Percentiles rank a stretch among this genome's conserved stretches.
phyloP scores from a whole-genome alignment of 441 rosid species.

The Pelargonium australe region DNA sequence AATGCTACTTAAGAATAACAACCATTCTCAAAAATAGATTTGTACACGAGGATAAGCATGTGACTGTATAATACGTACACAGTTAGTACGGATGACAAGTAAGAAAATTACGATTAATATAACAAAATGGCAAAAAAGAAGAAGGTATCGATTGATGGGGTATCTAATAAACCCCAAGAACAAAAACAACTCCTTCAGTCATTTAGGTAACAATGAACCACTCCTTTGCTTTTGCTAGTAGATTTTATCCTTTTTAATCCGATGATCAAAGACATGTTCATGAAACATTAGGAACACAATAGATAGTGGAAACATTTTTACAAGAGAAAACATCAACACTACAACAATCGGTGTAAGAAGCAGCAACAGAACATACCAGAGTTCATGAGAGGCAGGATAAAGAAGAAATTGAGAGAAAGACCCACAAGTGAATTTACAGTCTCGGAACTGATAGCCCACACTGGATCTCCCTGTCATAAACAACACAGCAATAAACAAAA shows the following conservation, averaged over 20 bases:
- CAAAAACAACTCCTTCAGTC: not conserved
- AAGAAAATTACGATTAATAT: no score
- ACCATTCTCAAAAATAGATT: no score
- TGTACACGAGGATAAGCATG: no score
- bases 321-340: not conserved
- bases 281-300: not conserved
- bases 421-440: conserved; percentile 66
- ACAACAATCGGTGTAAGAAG: not conserved
- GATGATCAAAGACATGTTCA: not conserved
- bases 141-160: no score
- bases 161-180: no score
- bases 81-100: no score
- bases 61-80: no score
- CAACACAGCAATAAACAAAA: not conserved
- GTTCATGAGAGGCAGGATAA: conserved; percentile 68
- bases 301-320: not conserved
- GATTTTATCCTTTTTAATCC: not conserved
- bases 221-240: not conserved
- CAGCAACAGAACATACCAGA: conserved; percentile 38
- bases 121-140: no score
- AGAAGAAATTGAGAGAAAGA: conserved; percentile 87
- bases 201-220: not conserved
- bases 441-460: conserved; percentile 75
- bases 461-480: conserved; percentile 72
- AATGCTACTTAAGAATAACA: no score